Conservation (phyloP, 2,329 filamentous ascomycete species). For the Mycocentrospora acerina region DNA sequence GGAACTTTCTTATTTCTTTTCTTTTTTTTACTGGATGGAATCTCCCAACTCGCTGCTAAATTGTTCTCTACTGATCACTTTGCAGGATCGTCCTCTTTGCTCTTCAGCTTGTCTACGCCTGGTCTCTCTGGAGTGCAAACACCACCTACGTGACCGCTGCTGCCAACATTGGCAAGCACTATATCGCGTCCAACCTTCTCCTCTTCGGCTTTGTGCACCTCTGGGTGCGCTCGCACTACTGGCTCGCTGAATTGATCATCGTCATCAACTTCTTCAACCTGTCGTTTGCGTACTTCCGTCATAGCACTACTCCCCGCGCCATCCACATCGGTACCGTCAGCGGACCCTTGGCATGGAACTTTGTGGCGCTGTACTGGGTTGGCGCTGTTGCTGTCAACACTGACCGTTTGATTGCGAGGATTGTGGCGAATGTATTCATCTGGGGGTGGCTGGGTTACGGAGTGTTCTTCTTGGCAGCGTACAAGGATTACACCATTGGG, state of each 20-base stretch:
- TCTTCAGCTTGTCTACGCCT: constrained; percentile 74
- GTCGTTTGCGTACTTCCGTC: constrained; percentile 75
- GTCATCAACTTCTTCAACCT: constrained; percentile 83
- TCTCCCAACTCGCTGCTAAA: too few relatives aligned
- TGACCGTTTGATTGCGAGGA: constrained; percentile 66
- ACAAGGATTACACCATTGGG: constrained; percentile 77
- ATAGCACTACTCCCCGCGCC: constrained; percentile 68
- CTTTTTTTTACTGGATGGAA: neutral
- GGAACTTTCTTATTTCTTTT: too few relatives aligned
- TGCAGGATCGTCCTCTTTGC: constrained; percentile 73
- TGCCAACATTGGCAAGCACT: constrained; percentile 78
- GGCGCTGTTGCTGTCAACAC: constrained; percentile 77
- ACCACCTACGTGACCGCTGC: constrained; percentile 65
- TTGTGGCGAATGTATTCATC: constrained; percentile 84
- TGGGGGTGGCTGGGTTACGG: constrained; percentile 81
- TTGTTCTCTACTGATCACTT: too few relatives aligned
- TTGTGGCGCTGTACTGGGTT: constrained; percentile 86
- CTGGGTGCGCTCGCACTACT: constrained; percentile 75
- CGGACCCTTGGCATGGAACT: constrained; percentile 81
- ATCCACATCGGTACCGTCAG: constrained; percentile 77
- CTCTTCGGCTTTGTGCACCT: constrained; percentile 81
- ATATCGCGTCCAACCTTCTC: constrained; percentile 82
- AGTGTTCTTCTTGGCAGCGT: constrained; percentile 70
- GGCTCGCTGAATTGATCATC: constrained; percentile 73
- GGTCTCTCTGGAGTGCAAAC: constrained; percentile 71